phyloP scores from a whole-genome alignment of 164 flowering plant genomes.

The Taxillus chinensis region DNA sequence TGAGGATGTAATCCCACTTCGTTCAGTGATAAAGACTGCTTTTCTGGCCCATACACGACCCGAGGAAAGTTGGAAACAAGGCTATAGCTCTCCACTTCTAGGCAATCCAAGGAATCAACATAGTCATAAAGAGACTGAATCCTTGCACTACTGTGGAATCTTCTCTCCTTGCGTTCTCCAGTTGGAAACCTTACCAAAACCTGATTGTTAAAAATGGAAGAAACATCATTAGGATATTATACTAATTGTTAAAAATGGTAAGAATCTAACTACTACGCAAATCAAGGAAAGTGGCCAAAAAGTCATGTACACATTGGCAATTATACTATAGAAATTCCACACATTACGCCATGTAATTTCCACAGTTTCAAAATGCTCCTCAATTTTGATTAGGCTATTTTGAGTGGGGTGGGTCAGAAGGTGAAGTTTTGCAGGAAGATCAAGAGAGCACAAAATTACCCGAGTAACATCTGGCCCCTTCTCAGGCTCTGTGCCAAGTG shows the following conservation, averaged over 20 bases:
- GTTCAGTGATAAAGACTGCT: conserved; percentile 53
- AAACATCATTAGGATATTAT: neutral
- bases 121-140: conserved; percentile 74
- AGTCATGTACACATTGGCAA: too few species aligned
- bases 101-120: conserved; percentile 86
- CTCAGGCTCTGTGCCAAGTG: conserved; percentile 85
- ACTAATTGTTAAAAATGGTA: neutral
- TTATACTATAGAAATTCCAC: too few species aligned
- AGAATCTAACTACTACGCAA: too few species aligned
- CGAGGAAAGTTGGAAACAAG: conserved; percentile 91
- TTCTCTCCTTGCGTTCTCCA: conserved; percentile 89
- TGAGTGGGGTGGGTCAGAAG: too few species aligned
- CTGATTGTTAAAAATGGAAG: conserved; percentile 19
- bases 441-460: conserved; percentile 26
- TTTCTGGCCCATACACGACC: conserved; percentile 63
- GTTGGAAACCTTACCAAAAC: conserved; percentile 81
- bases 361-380: neutral
- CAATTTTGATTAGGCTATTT: neutral
- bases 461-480: conserved; percentile 90
- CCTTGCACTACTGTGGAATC: conserved; percentile 59
- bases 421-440: neutral
- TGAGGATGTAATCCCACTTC: conserved; percentile 96
- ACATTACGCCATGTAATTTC: neutral
- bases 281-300: too few species aligned
- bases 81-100: conserved; percentile 55